Evolutionary conservation across 2,329 filamentous ascomycete species (phyloP), one percentile per base, ranked within the genome.

Genomic region (Aspergillus carbonarius): DNA sequence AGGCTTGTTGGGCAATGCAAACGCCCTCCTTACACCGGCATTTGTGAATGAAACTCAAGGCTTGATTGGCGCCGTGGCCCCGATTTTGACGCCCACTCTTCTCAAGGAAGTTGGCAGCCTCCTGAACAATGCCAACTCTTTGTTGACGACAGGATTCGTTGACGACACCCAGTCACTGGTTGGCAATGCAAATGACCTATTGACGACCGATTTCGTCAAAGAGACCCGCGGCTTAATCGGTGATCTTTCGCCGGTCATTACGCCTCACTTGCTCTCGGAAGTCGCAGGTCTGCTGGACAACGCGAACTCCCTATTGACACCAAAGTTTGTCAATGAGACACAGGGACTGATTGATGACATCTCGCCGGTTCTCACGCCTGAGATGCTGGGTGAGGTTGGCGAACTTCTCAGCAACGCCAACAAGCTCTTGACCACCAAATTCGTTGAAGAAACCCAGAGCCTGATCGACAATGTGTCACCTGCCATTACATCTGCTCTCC

Each of bases 131-230:
- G 68, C 72, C 66, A 62, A 70, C 61, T 49, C 67, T 57, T 57
- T 76, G 59, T 61, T 75, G 63, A 69, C 71, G 40, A 63, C 71
- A 52, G 59, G 72, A 46, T 65, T 73, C 60, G 64, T 73, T 58
- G 57, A 75, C 34, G 61, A 71, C 57, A 66, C 66, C n/a, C 55
- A 61, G 30, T 58, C 58, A 18, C 44, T 70, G 39, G 63, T 70
- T 40, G 50, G 51, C 5, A 67, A 65, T 47, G 67, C 68, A 39
- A 64, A 67, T 32, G 57, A 60, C 50, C 55, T 71, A 9, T 56
- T 71, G 53, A 69, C 67, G 3, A 44, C 60, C 2, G 59, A 63
- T 25, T 65, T 68, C 27, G 66, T 69, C 48, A 64, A 67, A 25
- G 57, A 68, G 42, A 63, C 58, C 27, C 59, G 60, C 17, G 46